Evolutionary conservation across 495 filamentous ascomycete species (phyloP).

Genomic region (Trichoderma gamsii): DNA sequence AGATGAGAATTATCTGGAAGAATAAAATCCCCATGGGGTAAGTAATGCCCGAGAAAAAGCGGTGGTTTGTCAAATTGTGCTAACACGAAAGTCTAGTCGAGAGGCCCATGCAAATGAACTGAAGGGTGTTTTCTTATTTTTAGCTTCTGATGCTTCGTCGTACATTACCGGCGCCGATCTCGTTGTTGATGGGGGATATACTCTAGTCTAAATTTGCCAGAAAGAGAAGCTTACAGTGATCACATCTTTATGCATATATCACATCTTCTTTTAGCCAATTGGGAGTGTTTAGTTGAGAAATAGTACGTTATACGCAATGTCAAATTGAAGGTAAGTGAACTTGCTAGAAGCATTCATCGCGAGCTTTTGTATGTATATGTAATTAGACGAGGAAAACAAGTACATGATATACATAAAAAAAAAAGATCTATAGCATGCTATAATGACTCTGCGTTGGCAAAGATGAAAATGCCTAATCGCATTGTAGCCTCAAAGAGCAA

Average conservation of each 20-base stretch:
- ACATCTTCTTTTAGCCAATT: no score
- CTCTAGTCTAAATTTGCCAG: background rate
- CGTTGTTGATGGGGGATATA: background rate
- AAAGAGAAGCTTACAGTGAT: background rate
- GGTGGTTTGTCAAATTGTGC: constrained; percentile 17
- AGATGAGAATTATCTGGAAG: background rate
- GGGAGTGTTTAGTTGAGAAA: no score
- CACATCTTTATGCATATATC: background rate
- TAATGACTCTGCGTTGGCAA: no score
- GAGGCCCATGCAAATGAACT: background rate
- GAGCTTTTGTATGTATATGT: no score
- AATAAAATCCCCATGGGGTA: background rate
- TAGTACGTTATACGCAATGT: no score
- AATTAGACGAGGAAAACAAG: no score
- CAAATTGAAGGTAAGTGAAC: no score
- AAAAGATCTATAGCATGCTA: no score
- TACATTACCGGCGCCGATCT: background rate
- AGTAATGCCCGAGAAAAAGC: background rate
- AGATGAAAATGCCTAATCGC: no score
- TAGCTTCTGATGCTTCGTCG: background rate
- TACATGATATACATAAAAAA: no score
- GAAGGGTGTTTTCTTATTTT: background rate
- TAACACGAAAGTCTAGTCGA: background rate
- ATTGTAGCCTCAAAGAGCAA: no score
- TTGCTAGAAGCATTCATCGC: no score